A percentile compares a stretch with the other conserved stretches of the same genome.
Conservation (phyloP, 1,139 yeast genomes). For the Blastobotrys petasosporus region DNA sequence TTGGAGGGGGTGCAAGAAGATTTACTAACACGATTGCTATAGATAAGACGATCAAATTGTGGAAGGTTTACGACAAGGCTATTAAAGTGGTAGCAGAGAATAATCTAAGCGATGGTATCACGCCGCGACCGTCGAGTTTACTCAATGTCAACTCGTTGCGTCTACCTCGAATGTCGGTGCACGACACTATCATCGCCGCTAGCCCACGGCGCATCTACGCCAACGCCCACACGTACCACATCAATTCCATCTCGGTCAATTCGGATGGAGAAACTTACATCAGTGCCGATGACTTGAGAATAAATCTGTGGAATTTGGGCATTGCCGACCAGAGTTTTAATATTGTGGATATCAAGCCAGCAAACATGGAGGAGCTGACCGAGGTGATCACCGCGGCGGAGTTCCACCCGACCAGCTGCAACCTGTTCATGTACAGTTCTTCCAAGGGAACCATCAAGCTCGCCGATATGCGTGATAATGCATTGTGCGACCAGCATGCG, state of each 20-base stretch:
- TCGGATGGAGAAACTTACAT: slow-evolving; percentile 95
- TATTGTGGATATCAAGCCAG: slow-evolving; percentile 95
- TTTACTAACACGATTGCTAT: background rate
- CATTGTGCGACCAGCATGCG: slow-evolving; percentile 86
- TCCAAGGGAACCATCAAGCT: slow-evolving; percentile 93
- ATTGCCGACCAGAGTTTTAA: slow-evolving; percentile 92
- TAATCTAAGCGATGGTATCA: slow-evolving; percentile 51
- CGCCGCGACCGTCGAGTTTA: slow-evolving; percentile 25
- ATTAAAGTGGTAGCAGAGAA: slow-evolving; percentile 89
- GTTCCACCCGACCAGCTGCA: slow-evolving; percentile 91
- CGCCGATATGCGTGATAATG: slow-evolving; percentile 95
- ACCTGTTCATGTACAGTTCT: slow-evolving; percentile 92
- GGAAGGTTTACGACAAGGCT: slow-evolving; percentile 93
- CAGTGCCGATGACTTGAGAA: slow-evolving; percentile 89
- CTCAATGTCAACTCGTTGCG: slow-evolving; percentile 42
- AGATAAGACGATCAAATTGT: slow-evolving; percentile 92
- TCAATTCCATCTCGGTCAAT: slow-evolving; percentile 89
- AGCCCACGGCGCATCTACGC: slow-evolving; percentile 88
- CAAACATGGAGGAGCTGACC: slow-evolving; percentile 97
- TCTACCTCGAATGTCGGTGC: slow-evolving; percentile 82
- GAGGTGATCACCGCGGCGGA: slow-evolving; percentile 98
- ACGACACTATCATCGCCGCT: slow-evolving; percentile 92
- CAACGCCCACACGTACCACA: slow-evolving; percentile 97
- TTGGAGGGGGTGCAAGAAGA: background rate
- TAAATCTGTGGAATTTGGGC: slow-evolving; percentile 92